Base-by-base conservation (phyloP, 495 filamentous ascomycete genomes). In the Penicillium cinerascens region DNA sequence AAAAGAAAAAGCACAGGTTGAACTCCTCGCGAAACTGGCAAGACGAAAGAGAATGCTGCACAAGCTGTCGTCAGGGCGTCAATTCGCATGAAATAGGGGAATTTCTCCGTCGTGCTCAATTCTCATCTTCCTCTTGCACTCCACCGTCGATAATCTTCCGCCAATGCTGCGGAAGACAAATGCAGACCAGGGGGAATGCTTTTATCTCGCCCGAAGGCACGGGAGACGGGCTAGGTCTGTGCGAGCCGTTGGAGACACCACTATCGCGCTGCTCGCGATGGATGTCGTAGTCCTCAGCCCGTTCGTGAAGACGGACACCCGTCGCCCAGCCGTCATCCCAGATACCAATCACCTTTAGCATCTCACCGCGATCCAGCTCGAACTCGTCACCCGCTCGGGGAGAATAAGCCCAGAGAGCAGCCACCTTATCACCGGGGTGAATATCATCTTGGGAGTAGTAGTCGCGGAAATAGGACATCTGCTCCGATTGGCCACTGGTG, bases 321-420 rank as follows among this genome's bases (percentile, higher is more conserved):
- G 95, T 99, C 26, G 95, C 95, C 95, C 95, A 99, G 37, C 95
- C 95, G 73, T 99, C 95, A 66, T 99, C 95, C 95, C 95, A 99
- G 55, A 99, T 97, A 36, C 95, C 95, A 44, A 99, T 88, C 26
- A 99, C 87, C 71, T 96, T 96, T 52, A 99, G 77, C 93, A 99
- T 97, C 70, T 99, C 95, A 41, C 95, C 95, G 46, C 95, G 84
- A 54, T 97, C 93, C 23, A 99, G 77, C 52, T 87, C 82, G 61
- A 96, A 97, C 64, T 99, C 95, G 61, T 99, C 95, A 23, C 83
- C 82, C 3, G 95, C 95, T 37, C 95, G 83, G 22, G 95, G 92
- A 63, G 93, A 86, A 64, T 99, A 99, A 6, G 95, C 93, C 95
- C 95, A 99, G 23, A 99, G 81, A 6, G 88, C 88, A 10, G 93